These are phyloP conservation scores for Annona cherimola DNA, from an alignment of 164 flowering plant species.

Conservation along the genomic window DNA sequence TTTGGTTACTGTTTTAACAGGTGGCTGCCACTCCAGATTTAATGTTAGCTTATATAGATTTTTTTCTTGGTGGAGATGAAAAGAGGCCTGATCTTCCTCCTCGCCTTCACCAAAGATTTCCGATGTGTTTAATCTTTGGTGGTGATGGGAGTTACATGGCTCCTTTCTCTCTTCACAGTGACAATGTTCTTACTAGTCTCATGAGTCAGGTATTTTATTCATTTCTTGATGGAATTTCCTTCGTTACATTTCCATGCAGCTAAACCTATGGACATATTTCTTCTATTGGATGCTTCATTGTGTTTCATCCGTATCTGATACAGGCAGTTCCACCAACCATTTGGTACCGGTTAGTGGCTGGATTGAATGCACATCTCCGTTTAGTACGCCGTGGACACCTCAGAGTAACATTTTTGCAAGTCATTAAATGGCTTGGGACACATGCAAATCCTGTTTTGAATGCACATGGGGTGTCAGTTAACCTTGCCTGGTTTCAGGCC, in stretches of 20 bases:
- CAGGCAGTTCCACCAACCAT: slow-evolving; percentile 86
- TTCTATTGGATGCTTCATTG: background rate
- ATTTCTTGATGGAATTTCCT: background rate
- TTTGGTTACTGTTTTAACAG: slow-evolving; percentile 28
- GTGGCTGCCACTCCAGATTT: slow-evolving; percentile 87
- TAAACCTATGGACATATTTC: background rate
- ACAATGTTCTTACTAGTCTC: slow-evolving; percentile 76
- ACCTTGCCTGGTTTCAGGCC: slow-evolving; percentile 78
- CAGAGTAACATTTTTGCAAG: slow-evolving; percentile 43
- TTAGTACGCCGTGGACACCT: slow-evolving; percentile 71
- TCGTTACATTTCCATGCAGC: background rate
- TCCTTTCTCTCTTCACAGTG: slow-evolving; percentile 85
- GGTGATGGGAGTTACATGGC: slow-evolving; percentile 98
- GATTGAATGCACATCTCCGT: slow-evolving; percentile 89
- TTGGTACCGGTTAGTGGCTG: slow-evolving; percentile 91
- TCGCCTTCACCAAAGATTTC: slow-evolving; percentile 71
- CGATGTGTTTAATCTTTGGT: slow-evolving; percentile 75
- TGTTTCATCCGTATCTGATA: slow-evolving; percentile 2
- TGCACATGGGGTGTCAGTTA: slow-evolving; percentile 53
- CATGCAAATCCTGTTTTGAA: slow-evolving; percentile 76
- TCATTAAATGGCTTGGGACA: slow-evolving; percentile 75
- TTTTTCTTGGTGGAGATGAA: slow-evolving; percentile 97
- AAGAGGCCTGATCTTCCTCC: slow-evolving; percentile 92
- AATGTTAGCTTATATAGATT: slow-evolving; percentile 88
- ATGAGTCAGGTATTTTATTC: slow-evolving; percentile 72